Percentiles rank a stretch among this genome's conserved stretches.
These are phyloP conservation scores for Striga hermonthica DNA, from an alignment of 305 asterid genomes.

Conservation along the genomic window DNA sequence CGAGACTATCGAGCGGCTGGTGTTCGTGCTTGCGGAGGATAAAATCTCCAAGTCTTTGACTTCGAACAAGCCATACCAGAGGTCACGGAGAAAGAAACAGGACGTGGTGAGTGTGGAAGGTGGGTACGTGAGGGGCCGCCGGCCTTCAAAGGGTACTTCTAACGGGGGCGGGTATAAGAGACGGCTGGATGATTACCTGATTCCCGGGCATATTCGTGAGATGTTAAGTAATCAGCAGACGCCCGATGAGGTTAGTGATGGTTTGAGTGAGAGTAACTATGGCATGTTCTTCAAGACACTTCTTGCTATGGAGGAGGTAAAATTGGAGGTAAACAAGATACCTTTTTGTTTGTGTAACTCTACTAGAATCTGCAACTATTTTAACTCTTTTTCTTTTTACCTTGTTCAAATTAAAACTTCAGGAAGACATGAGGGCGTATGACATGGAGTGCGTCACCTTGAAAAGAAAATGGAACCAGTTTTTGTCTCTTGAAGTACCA, in stretches of 20 bases:
- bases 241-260: constrained; percentile 58
- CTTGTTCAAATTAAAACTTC: constrained; percentile 25
- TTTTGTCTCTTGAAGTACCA: constrained; percentile 81
- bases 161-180: constrained; percentile 36
- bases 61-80: constrained; percentile 59
- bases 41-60: constrained; percentile 64
- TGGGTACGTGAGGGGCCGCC: constrained; percentile 52
- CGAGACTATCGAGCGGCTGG: constrained; percentile 71
- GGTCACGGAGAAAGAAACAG: constrained; percentile 51
- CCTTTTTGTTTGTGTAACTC: not conserved
- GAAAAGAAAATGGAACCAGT: constrained; percentile 44
- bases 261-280: constrained; percentile 51
- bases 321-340: constrained; percentile 62
- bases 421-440: constrained; percentile 84
- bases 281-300: constrained; percentile 54
- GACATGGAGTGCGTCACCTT: constrained; percentile 64
- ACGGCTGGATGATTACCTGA: constrained; percentile 46
- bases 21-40: constrained; percentile 79
- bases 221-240: constrained; percentile 44
- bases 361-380: not conserved
- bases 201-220: constrained; percentile 55
- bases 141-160: constrained; percentile 48
- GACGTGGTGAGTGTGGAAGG: constrained; percentile 35
- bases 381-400: not conserved
- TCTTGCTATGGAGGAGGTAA: constrained; percentile 83